Conservation (phyloP, 192 early-diverging fungal species). For the Rhizoclosmatium sp. region DNA sequence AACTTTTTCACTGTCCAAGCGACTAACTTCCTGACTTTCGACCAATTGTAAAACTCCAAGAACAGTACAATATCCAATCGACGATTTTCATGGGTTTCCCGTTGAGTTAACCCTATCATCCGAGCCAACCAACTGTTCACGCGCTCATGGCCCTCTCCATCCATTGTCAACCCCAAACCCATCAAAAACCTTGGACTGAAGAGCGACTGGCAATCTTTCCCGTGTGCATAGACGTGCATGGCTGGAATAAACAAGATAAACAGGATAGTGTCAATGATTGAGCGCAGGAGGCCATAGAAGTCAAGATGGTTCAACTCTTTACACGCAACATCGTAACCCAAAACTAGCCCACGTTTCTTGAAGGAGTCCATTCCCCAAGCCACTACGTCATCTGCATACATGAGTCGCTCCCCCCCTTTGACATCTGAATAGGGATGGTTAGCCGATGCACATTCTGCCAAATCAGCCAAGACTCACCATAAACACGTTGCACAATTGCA, state of each 20-base stretch:
- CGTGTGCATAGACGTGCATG: conserved; percentile 21
- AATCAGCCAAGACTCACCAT: neutral
- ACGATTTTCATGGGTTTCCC: conserved; percentile 14
- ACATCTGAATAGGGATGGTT: neutral
- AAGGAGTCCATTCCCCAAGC: neutral
- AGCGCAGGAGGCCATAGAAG: no score
- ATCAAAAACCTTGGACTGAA: conserved; percentile 1
- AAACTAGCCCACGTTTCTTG: neutral
- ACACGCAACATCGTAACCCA: conserved; percentile 9
- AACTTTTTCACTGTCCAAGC: neutral
- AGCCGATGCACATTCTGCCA: neutral
- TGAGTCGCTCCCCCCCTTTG: neutral
- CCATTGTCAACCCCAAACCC: neutral
- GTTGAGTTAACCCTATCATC: neutral
- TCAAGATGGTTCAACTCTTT: neutral
- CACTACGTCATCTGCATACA: neutral
- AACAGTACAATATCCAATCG: conserved; percentile 2
- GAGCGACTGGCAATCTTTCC: conserved; percentile 5
- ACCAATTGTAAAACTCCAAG: neutral
- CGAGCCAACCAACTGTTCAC: neutral
- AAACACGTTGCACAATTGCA: neutral
- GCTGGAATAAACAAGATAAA: conserved; percentile 7
- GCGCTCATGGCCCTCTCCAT: conserved; percentile 20
- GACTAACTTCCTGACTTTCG: neutral
- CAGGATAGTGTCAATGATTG: neutral